Evolutionary conservation across 768 basidiomycete genomes (phyloP), one percentile per base, ranked within the genome.

Genomic region (Trametes punicea): DNA sequence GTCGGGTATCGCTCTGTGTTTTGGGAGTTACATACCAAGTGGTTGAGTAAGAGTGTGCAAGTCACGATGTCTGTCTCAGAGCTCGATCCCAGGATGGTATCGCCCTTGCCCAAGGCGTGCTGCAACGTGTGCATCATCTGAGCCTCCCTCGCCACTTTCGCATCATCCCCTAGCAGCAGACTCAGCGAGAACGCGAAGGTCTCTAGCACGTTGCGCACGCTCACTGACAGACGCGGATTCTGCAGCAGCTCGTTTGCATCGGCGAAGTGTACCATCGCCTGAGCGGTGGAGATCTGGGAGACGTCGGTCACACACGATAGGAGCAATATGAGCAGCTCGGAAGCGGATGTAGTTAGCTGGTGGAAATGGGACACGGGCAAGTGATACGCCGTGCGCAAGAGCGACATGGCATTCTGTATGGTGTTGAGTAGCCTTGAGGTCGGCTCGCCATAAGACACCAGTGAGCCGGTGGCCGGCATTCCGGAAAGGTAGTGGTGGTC

Each of bases 101-200:
- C 82, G 13, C 74, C 77, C 65, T 84, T 88, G 18, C 80, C 81
- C 27, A 84, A 66, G 9, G 77, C 72, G 49, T 84, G 66, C 55
- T 85, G 86, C 34, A 84, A 69, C 20, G 73, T 80, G 49, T 88
- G 87, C 73, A 87, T 80, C 69, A 87, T 77, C 56, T 88, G 85
- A 15, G 84, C 81, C 69, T 90, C 87, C 54, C 81, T 75, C n/a
- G 83, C 78, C 44, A 76, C 79, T 66, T 86, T 88, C 23, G 80
- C 81, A 54, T 89, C 87, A 61, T 88, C 87, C 34, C 83, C 84
- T 29, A 87, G 75, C 27, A 83, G 62, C 56, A 85, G 73, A 52
- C 80, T 81, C 40, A 90, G 68, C 4, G 82, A 80, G 33, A 88
- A 64, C 3, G 75, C 74, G 62, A 85, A 84, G 10, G 73, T 73